These are phyloP conservation scores for Talaromyces sp. DNA, from an alignment of 2,329 filamentous ascomycete genomes.

Conservation along the genomic window DNA sequence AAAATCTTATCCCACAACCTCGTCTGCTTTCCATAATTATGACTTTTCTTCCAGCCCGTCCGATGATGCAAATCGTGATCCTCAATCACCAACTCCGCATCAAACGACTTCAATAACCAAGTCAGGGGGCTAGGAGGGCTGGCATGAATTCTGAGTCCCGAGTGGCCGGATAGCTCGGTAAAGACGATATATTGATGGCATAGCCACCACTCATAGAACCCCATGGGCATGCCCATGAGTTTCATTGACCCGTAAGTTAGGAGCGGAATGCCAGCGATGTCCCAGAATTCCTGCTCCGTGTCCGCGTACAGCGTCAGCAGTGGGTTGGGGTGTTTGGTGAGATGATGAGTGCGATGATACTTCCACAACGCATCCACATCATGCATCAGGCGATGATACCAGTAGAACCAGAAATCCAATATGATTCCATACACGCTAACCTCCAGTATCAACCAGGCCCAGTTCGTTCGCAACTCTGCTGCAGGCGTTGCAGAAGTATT, in stretches of 20 bases:
- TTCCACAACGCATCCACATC: slow-evolving; percentile 34
- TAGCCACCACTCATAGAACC: slow-evolving; percentile 43
- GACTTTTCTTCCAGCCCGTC: slow-evolving; percentile 29
- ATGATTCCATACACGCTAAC: slow-evolving; percentile 36
- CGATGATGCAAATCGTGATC: slow-evolving; percentile 35
- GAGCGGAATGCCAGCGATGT: slow-evolving; percentile 36
- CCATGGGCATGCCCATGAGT: slow-evolving; percentile 35
- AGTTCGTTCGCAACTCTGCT: slow-evolving; percentile 19
- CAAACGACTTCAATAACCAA: slow-evolving; percentile 28
- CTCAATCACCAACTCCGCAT: slow-evolving; percentile 36
- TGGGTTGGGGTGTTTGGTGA: slow-evolving; percentile 40
- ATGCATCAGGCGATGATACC: slow-evolving; percentile 38
- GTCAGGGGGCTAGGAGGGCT: slow-evolving; percentile 28
- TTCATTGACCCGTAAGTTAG: slow-evolving; percentile 32
- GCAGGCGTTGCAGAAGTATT: slow-evolving; percentile 16
- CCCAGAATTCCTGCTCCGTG: slow-evolving; percentile 36
- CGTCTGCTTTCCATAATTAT: slow-evolving; percentile 33
- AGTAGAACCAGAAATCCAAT: slow-evolving; percentile 43
- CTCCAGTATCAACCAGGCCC: slow-evolving; percentile 33
- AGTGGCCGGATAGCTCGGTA: slow-evolving; percentile 38
- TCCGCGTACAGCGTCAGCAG: slow-evolving; percentile 38
- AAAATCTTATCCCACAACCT: slow-evolving; percentile 30
- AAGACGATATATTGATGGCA: slow-evolving; percentile 41
- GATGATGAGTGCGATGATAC: slow-evolving; percentile 39
- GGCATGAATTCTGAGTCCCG: slow-evolving; percentile 34